A percentile compares a stretch with the other conserved stretches of the same genome.
Evolutionary conservation across 225 moss, liverwort and hornwort species (phyloP).

Genomic region (Climacium dendroides): DNA sequence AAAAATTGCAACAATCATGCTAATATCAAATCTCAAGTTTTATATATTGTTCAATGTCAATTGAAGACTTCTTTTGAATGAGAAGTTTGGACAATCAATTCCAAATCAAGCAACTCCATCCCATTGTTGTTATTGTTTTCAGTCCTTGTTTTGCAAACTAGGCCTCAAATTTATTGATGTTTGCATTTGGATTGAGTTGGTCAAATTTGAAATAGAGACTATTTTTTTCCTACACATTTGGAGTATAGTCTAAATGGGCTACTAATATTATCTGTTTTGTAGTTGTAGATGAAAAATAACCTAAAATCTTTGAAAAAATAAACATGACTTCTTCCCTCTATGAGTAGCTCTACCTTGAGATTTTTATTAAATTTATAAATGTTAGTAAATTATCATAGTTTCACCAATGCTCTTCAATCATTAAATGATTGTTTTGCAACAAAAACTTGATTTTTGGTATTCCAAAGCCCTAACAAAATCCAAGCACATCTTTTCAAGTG

Average conservation of each 20-base stretch:
- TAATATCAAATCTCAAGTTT: not conserved
- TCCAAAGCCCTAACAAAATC: not conserved
- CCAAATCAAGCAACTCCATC: not conserved
- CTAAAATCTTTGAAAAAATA: not conserved
- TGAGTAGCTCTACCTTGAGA: not conserved
- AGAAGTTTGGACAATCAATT: not conserved
- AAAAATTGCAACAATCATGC: not conserved
- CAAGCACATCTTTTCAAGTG: not conserved
- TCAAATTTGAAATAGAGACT: too few relatives aligned
- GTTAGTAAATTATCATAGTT: not conserved
- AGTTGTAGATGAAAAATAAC: not conserved
- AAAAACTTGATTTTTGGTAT: not conserved
- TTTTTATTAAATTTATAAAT: not conserved
- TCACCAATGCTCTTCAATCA: too few relatives aligned
- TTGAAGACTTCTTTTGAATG: not conserved
- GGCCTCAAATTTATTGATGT: not conserved
- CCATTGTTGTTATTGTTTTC: too few relatives aligned
- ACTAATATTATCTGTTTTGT: not conserved
- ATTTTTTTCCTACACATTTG: not conserved
- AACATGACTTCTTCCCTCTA: not conserved
- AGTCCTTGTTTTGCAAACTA: fast-evolving
- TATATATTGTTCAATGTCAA: fast-evolving
- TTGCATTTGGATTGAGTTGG: not conserved
- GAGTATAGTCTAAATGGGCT: not conserved
- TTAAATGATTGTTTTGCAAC: not conserved